A percentile compares a stretch with the other conserved stretches of the same genome.
phyloP scores from a whole-genome alignment of 2,329 filamentous ascomycete genomes.

The Aureobasidium leucospermi region DNA sequence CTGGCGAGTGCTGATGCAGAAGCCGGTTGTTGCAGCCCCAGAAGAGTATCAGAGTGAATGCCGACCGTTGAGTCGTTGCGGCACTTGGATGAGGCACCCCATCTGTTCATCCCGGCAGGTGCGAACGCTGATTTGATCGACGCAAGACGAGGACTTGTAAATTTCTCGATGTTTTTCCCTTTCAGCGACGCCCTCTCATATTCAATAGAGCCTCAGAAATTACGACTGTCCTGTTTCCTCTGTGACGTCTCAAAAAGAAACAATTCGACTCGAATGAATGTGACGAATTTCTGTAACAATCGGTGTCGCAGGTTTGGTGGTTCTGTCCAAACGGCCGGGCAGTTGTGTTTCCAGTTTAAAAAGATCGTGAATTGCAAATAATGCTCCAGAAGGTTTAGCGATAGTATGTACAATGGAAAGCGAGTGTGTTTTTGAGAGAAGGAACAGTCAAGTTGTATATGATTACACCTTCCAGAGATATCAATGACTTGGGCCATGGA shows the following conservation, averaged over 20 bases:
- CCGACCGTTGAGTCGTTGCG: conserved; percentile 5
- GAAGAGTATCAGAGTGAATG: neutral
- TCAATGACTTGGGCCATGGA: conserved; percentile 1
- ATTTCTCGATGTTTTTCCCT: neutral
- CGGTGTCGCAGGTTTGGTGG: conserved; percentile 10
- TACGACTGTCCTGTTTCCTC: neutral
- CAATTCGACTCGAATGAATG: neutral
- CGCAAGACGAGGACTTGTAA: neutral
- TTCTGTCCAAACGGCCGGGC: neutral
- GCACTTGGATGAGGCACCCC: neutral
- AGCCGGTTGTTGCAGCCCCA: neutral
- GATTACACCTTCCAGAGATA: neutral
- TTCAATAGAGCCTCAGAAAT: neutral
- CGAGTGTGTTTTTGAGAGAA: neutral
- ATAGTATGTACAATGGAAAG: neutral
- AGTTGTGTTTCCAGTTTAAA: neutral
- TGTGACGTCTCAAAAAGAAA: neutral
- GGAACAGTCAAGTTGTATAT: neutral
- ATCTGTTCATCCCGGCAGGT: conserved; percentile 8
- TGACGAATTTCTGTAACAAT: conserved; percentile 9
- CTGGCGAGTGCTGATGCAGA: neutral
- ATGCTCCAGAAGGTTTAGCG: neutral
- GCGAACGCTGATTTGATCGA: neutral
- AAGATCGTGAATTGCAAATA: neutral
- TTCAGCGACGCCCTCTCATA: conserved; percentile 1